Evolutionary conservation across 192 early-diverging fungal species (phyloP), one percentile per base, ranked within the genome.

Genomic region (Coemansia guatemalensis): DNA sequence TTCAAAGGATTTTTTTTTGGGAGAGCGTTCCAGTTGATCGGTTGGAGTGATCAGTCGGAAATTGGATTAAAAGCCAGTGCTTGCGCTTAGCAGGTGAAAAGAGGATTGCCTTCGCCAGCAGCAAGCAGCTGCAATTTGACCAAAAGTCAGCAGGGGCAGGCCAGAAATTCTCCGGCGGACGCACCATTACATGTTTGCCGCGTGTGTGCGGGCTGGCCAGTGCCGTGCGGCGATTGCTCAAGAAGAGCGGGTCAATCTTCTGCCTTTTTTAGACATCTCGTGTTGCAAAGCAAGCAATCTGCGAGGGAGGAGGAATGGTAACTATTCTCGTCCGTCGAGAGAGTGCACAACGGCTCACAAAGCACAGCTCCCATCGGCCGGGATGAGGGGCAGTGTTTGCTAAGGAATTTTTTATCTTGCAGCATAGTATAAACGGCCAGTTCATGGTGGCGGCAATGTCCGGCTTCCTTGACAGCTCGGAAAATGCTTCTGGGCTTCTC

Each of bases 221-320:
- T 44, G 39, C 39, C 39, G 39, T 44, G 39, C 39, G 39, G 14
- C 39, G 39, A 44, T 44, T 44, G 39, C 39, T 44, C 39, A 56
- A 56, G 23, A 25, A 35, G 8, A 58, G 8, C 4, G 39, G 29
- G 55, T n/a, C 57, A 32, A 58, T 47, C 41, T 22, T 25, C 8
- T 24, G 39, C 26, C 24, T 25, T 47, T 26, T 26, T 8, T 59
- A 17, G 9, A 44, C 39, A 44, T 44, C 39, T 44, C 39, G 39
- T 44, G 39, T 44, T 44, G 39, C 12, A 44, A 44, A 44, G 39
- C 39, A 44, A 44, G 39, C 39, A 11, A 35, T 6, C 7, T 35
- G 33, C 11, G 33, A 11, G 33, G 11, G 33, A 1, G 11, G 7
- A 11, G 33, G 7, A 35, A 35, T 11, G 33, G 33, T 6, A 11